These are phyloP conservation scores for Chaetomium sp. DNA, from an alignment of 2,329 filamentous ascomycete species.

Conservation along the genomic window DNA sequence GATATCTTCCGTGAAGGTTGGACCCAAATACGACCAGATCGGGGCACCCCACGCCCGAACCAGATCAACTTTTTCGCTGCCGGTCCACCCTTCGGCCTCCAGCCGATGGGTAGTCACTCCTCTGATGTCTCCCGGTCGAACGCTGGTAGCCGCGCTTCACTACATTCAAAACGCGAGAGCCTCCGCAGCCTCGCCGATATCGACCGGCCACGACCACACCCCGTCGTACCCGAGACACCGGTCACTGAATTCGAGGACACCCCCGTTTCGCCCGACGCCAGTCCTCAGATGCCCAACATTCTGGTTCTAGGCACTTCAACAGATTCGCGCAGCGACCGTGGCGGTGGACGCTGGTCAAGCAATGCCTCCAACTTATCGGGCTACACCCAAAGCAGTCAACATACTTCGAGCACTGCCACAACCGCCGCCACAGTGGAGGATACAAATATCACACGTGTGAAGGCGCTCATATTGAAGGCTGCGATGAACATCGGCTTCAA, in stretches of 20 bases:
- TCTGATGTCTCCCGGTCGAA: constrained; percentile 29
- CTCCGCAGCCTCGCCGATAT: constrained; percentile 42
- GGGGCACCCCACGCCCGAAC: constrained; percentile 75
- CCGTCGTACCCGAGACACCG: constrained; percentile 72
- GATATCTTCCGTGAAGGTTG: constrained; percentile 90
- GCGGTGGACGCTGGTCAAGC: constrained; percentile 68
- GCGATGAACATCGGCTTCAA: constrained; percentile 79
- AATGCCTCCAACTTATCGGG: constrained; percentile 71
- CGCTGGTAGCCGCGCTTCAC: constrained; percentile 41
- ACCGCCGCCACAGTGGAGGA: constrained; percentile 65
- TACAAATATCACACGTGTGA: constrained; percentile 68
- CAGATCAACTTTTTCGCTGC: constrained; percentile 65
- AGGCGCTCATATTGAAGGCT: constrained; percentile 73
- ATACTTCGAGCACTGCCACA: constrained; percentile 65
- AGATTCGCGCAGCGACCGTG: constrained; percentile 43
- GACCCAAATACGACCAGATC: constrained; percentile 80
- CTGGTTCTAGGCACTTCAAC: constrained; percentile 70
- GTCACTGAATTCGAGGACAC: constrained; percentile 95
- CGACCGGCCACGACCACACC: constrained; percentile 41
- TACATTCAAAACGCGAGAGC: constrained; percentile 48
- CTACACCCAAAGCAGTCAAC: constrained; percentile 65
- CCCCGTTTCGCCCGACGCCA: constrained; percentile 71
- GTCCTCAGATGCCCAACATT: constrained; percentile 75
- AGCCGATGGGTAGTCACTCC: constrained; percentile 17
- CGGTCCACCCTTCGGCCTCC: constrained; percentile 31